These are phyloP conservation scores for Catharanthus roseus DNA, from an alignment of 257 asterid species.

Conservation along the genomic window DNA sequence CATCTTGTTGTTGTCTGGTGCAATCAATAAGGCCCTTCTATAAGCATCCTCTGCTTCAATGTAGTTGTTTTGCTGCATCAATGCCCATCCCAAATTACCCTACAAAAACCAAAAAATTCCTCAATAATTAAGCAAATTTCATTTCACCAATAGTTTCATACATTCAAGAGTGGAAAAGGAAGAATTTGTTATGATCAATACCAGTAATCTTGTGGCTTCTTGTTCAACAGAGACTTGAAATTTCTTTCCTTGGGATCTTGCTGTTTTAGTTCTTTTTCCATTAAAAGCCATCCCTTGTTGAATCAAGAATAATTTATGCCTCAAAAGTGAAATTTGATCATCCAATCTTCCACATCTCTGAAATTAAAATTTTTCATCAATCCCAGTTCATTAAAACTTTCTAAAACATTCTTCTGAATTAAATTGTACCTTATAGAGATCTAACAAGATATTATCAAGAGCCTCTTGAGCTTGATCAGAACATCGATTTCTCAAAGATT, in stretches of 20 bases:
- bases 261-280: conserved; percentile 91
- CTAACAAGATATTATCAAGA: conserved; percentile 81
- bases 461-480: conserved; percentile 98
- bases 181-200: conserved; percentile 20
- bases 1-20: conserved; percentile 93
- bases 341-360: conserved; percentile 98
- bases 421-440: conserved; percentile 71
- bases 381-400: not conserved
- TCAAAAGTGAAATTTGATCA: conserved; percentile 66
- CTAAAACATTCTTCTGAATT: not conserved
- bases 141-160: not conserved
- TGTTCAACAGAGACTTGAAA: conserved; percentile 98
- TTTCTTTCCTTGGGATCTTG: conserved; percentile 94
- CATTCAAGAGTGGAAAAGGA: no score
- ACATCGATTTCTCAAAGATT: conserved; percentile 72
- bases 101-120: conserved; percentile 19
- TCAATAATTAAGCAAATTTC: not conserved
- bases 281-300: conserved; percentile 96
- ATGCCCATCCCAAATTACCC: conserved; percentile 99
- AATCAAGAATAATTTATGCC: conserved; percentile 65
- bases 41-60: conserved; percentile 89
- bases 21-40: conserved; percentile 66
- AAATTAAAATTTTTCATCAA: not conserved
- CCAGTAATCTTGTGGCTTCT: conserved; percentile 92
- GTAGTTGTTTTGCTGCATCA: conserved; percentile 94